Evolutionary conservation across 768 basidiomycete genomes (phyloP), one percentile per base, ranked within the genome.

Genomic region (Floccularia luteovirens): DNA sequence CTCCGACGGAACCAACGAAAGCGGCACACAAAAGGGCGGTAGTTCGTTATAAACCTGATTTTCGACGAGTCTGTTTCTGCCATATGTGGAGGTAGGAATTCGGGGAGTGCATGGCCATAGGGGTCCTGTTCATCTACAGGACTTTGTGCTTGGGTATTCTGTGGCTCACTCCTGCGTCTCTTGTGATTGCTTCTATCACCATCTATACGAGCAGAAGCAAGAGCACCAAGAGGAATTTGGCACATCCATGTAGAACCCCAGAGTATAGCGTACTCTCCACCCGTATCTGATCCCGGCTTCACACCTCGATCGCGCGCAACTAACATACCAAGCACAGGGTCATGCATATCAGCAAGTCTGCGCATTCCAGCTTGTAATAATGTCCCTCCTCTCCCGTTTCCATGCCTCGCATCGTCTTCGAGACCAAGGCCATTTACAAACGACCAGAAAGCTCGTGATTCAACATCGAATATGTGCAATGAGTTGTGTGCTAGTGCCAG

Each of bases 231-330:
- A 17, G 39, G 8, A 20, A 90, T 64, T 57, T 81, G 84, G 60
- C 81, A 88, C 38, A 92, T 60, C 90, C 90, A 93, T 21, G 83
- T 89, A 38, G 85, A 75, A 22, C 89, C 87, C 86, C 87, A 92
- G 48, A 90, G 77, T 41, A 85, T 61, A 40, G 74, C 72, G 45
- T 69, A 70, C 19, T 51, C 51, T 34, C 55, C 53, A 17, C 48
- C 48, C 17, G 14, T 17, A 7, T 28, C 36, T 48, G n/a, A n/a
- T n/a, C n/a, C n/a, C n/a, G n/a, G 53, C 51, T 14, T 42, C 55
- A 1, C 45, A 45, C 2, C 40, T 42, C 21, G 49, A n/a, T n/a
- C n/a, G n/a, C n/a, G n/a, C n/a, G n/a, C 76, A 49, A 90, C 82
- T 20, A 74, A 51, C 19, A 86, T 67, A 13, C 90, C 90, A 22